Percentiles rank a stretch among this genome's conserved stretches.
Conservation (phyloP, 305 asterid genomes). For the Fraxinus nigra region DNA sequence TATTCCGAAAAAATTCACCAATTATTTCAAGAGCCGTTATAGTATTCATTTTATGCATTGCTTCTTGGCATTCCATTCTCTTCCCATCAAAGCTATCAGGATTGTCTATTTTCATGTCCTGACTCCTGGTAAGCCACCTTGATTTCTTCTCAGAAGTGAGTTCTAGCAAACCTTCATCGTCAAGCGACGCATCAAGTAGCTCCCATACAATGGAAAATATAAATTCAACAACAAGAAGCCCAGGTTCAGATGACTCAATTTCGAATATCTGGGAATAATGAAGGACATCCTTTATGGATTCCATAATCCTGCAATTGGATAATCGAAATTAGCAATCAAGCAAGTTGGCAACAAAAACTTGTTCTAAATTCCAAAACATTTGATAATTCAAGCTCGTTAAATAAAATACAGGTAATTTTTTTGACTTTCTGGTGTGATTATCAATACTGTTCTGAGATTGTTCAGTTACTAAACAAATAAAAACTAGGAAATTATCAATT, state of each 20-base stretch:
- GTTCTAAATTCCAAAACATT: neutral
- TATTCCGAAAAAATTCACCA: constrained; percentile 70
- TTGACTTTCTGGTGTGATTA: constrained; percentile 18
- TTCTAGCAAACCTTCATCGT: constrained; percentile 75
- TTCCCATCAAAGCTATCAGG: constrained; percentile 57
- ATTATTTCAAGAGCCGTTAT: constrained; percentile 74
- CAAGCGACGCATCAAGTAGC: constrained; percentile 88
- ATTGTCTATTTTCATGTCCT: constrained; percentile 76
- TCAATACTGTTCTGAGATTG: constrained; percentile 12
- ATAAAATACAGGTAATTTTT: neutral
- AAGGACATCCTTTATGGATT: constrained; percentile 60
- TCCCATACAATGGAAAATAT: constrained; percentile 72
- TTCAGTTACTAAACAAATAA: neutral
- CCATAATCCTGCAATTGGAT: constrained; percentile 75
- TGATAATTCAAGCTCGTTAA: constrained; percentile 11
- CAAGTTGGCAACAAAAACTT: constrained; percentile 7
- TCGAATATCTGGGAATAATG: constrained; percentile 58
- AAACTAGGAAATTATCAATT: constrained; percentile 5
- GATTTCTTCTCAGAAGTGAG: constrained; percentile 71
- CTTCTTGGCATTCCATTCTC: constrained; percentile 56
- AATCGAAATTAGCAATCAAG: constrained; percentile 18
- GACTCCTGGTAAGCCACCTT: constrained; percentile 61
- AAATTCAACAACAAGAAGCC: constrained; percentile 65
- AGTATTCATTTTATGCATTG: constrained; percentile 66
- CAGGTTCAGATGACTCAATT: constrained; percentile 65